Conservation (phyloP, 164 flowering plant species). For the Kingdonia uniflora region DNA sequence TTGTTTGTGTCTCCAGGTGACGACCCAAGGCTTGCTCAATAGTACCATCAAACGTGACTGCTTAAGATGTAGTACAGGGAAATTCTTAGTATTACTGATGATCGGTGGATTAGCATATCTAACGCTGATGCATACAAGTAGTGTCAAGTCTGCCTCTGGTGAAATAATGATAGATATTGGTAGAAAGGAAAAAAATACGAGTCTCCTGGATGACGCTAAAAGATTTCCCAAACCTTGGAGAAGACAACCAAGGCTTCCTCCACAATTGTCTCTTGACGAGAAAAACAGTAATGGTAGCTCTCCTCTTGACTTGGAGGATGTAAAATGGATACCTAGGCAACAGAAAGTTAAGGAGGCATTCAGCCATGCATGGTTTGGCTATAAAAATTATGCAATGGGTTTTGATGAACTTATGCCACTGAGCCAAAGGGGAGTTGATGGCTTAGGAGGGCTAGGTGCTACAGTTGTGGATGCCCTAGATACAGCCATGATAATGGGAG, state of each 20-base stretch:
- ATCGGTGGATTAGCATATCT: slow-evolving; percentile 62
- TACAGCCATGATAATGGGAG: slow-evolving; percentile 94
- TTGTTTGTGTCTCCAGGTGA: slow-evolving; percentile 35
- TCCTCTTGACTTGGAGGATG: slow-evolving; percentile 14
- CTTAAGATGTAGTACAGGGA: slow-evolving; percentile 74
- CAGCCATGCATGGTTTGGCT: slow-evolving; percentile 94
- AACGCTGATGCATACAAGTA: slow-evolving; percentile 36
- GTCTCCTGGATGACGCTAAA: slow-evolving; percentile 15
- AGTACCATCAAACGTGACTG: slow-evolving; percentile 50
- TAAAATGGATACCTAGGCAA: slow-evolving; percentile 56
- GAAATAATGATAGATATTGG: slow-evolving; percentile 20
- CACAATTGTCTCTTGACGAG: slow-evolving; percentile 68
- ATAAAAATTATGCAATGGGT: slow-evolving; percentile 77
- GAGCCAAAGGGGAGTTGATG: slow-evolving; percentile 65
- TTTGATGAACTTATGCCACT: slow-evolving; percentile 92
- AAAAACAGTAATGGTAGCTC: slow-evolving; percentile 19
- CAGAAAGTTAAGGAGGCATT: slow-evolving; percentile 72
- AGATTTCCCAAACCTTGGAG: slow-evolving; percentile 46
- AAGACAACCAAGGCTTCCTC: slow-evolving; percentile 87
- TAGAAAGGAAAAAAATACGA: slow-evolving; percentile 16
- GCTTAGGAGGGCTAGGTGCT: slow-evolving; percentile 94
- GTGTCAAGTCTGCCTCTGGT: slow-evolving; percentile 18
- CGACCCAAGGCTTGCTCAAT: slow-evolving; percentile 38
- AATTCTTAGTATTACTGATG: slow-evolving; percentile 55
- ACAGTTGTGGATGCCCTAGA: slow-evolving; percentile 89